Conservation (phyloP, 306 rosid species). For the Quercus dentata region DNA sequence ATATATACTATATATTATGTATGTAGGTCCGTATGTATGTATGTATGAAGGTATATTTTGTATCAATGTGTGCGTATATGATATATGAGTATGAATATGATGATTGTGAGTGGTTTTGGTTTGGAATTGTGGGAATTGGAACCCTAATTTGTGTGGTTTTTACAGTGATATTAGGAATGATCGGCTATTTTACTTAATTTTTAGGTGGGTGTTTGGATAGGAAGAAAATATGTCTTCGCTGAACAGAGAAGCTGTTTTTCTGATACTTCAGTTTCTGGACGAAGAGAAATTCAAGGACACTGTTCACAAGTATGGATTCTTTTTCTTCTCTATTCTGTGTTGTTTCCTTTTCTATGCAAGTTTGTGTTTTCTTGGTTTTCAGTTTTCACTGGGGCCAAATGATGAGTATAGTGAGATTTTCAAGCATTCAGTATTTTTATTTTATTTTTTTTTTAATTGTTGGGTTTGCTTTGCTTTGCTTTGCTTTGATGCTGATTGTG, state of each 20-base stretch:
- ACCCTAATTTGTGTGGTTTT: background rate
- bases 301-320: conserved; percentile 73
- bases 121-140: background rate
- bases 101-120: background rate
- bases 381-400: background rate
- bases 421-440: background rate
- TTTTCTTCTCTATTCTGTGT: background rate
- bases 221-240: conserved; percentile 69
- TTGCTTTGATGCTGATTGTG: conserved; percentile 31
- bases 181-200: background rate
- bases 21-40: background rate
- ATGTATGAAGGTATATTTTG: background rate
- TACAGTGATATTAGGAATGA: background rate
- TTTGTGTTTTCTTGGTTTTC: background rate
- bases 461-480: background rate
- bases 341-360: background rate
- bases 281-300: conserved; percentile 98
- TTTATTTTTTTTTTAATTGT: background rate
- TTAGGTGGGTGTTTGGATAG: background rate
- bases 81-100: background rate
- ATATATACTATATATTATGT: background rate
- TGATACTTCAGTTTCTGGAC: conserved; percentile 96
- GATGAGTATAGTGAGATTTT: background rate
- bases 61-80: background rate
- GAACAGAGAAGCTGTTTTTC: conserved; percentile 96